Evolutionary conservation across 2,329 filamentous ascomycete genomes (phyloP), one percentile per base, ranked within the genome.

Genomic region (Microdochium trichocladiopsis): DNA sequence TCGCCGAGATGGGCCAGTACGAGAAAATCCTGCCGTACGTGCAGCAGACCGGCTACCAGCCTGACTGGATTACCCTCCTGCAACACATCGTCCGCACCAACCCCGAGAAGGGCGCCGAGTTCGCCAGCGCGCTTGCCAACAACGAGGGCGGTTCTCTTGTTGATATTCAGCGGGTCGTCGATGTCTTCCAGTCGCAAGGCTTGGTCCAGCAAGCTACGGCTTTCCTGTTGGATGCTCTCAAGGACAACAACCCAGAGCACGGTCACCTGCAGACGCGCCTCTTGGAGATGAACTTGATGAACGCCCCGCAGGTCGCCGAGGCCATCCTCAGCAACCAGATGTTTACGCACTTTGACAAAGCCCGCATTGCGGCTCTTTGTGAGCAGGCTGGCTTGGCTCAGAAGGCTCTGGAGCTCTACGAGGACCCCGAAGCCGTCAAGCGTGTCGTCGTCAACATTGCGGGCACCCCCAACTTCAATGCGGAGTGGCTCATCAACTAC

Each of bases 121-220:
- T 99, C 63, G 95, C 94, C 22, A 88, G 88, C n/a, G 83, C 89
- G 57, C 80, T 99, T 55, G 93, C 90, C 45, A 96, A 94, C 69
- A 86, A 94, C 61, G 90, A 95, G 65, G 84, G 86, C 55, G 92
- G 90, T 24, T 86, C 92, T 23, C 75, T 96, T 54, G 86, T 99
- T 59, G 94, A 97, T 62, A 83, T 97, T 53, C 90, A 96, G 66
- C 90, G 93, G 48, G 92, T 96, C 23, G 90, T 96, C 49, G 94
- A 99, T 69, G 91, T 99, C 54, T 99, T 99, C 85, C 88, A 96
- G 71, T 92, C 92, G 10, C 94, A 99, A 70, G 92, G 91, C 63
- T 94, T 97, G 91, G 83, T 97, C 49, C 95, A 97, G 68, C 91
- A 96, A 70, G 93, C 93, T 8, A 99, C 95, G 2, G 92, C 93